Conservation (phyloP, 805 yeast species). For the Pichia pseudocactophila region DNA sequence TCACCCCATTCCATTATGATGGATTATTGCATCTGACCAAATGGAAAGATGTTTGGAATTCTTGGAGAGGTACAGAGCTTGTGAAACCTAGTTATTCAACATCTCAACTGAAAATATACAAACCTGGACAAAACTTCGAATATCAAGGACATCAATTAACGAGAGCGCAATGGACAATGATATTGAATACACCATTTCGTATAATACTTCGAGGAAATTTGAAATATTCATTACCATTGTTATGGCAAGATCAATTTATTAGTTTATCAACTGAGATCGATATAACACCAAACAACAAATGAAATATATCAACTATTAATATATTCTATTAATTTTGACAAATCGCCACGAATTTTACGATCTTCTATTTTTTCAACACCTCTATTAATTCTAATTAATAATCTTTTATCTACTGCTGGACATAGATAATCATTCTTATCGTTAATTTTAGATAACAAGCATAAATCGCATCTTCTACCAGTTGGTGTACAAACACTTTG, state of each 20-base stretch:
- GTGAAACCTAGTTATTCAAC: conserved; percentile 10
- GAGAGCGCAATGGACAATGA: conserved; percentile 24
- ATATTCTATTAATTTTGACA: conserved; percentile 28
- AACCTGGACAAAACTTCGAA: conserved; percentile 23
- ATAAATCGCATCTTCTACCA: conserved; percentile 61
- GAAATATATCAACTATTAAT: conserved; percentile 17
- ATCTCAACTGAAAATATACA: conserved; percentile 26
- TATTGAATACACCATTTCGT: conserved; percentile 22
- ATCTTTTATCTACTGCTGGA: conserved; percentile 42
- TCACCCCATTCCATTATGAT: conserved; percentile 25
- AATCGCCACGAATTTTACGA: conserved; percentile 35
- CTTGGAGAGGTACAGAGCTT: conserved; percentile 16
- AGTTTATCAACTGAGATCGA: conserved; percentile 24
- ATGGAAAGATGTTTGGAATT: conserved; percentile 17
- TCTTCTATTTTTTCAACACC: conserved; percentile 15
- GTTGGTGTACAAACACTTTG: conserved; percentile 77
- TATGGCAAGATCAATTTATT: conserved; percentile 19
- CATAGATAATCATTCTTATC: conserved; percentile 36
- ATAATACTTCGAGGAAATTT: conserved; percentile 27
- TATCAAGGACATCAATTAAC: conserved; percentile 18
- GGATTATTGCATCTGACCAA: conserved; percentile 20
- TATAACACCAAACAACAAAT: conserved; percentile 10
- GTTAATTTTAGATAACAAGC: conserved; percentile 32
- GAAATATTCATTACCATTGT: conserved; percentile 24
- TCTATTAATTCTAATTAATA: conserved; percentile 27